Base-by-base conservation (phyloP, 768 basidiomycete species). In the Termitomyces sp. region DNA sequence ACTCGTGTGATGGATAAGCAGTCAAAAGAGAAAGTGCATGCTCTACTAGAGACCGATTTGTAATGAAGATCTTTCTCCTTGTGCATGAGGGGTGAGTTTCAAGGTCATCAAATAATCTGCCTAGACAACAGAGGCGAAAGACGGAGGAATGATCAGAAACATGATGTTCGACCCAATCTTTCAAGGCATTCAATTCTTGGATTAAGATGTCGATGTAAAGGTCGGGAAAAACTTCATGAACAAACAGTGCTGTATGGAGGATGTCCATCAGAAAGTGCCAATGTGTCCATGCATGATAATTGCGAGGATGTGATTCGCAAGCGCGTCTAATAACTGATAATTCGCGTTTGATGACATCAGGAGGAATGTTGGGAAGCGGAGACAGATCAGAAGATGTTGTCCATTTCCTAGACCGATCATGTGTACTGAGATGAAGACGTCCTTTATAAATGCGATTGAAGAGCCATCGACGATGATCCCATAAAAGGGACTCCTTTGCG, bases 251-350 rank as follows among this genome's bases (percentile, higher is more conserved):
- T 47, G 57, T 45, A 68, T 63, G 70, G 42, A 74, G 67, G 40
- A 73, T 66, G 62, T 80, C 73, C 47, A 83, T 68, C 58, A 85
- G 75, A 46, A 80, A 80, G 51, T 76, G 76, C 68, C 87, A 84
- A 65, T 91, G 86, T 1, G 77, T 69, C 89, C 89, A 91, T 4
- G 86, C 87, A 70, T 87, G 83, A 68, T 91, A 91, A 67, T 91
- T 91, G 14, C 89, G 83, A 9, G 86, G 85, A 67, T 90, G 88
- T 5, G 77, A 71, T 65, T 84, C 83, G 71, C 85, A 86, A 36
- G 87, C 83, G 40, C 71, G 70, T 43, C 77, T 71, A 14, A 80
- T 73, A 52, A 85, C 65, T 6, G 67, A 67, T 45, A 89, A 74
- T 68, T 91, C 89, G n/a, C 68, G 61, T 47, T 69, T 69, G 48